Evolutionary conservation across 2,329 filamentous ascomycete species (phyloP), one percentile per base, ranked within the genome.

Genomic region (Teratosphaeria epicoccoides): DNA sequence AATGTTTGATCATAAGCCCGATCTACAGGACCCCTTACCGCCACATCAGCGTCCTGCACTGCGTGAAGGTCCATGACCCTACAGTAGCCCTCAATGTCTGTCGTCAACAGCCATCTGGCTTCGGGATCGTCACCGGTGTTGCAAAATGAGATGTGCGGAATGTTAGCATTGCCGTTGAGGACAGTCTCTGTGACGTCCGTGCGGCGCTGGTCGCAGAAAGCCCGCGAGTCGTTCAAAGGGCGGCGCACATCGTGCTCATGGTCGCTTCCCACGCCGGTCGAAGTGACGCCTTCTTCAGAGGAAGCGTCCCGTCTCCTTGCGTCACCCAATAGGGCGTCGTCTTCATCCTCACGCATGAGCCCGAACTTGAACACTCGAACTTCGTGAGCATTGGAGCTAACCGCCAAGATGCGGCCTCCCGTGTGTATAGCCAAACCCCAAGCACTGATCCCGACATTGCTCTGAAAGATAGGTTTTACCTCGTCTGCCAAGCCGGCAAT

Each of bases 361-460:
- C 77, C 80, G 59, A 81, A 80, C 12, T 79, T 78, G 59, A 81
- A 79, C 0, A 85, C 72, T 2, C 74, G 77, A 24, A 86, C 76
- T 14, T 71, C 62, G 22, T 74, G 72, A 0, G 76, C 79, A 65
- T 98, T 98, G 0, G 87, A 83, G 60, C 86, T 87, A 37, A 94
- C 84, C 0, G 91, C 93, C 56, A 98, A 85, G 55, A 96, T 73
- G 0, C 90, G 82, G n/a, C 87, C 88, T 56, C 83, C 73, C 55
- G 81, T 77, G 66, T 97, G 91, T 10, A 95, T 77, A 6, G 88
- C 85, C 46, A 95, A 70, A 0, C 91, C 93, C 93, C 93, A 98
- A 2, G 90, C 91, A 54, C 87, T 91, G 23, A 70, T 72, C 1
- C 80, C 80, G 2, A 95, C 88, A 63, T 86, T 89, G 33, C 85